Conservation (phyloP, 176 grass and related monocot genomes). For the Zoysia pacifica region DNA sequence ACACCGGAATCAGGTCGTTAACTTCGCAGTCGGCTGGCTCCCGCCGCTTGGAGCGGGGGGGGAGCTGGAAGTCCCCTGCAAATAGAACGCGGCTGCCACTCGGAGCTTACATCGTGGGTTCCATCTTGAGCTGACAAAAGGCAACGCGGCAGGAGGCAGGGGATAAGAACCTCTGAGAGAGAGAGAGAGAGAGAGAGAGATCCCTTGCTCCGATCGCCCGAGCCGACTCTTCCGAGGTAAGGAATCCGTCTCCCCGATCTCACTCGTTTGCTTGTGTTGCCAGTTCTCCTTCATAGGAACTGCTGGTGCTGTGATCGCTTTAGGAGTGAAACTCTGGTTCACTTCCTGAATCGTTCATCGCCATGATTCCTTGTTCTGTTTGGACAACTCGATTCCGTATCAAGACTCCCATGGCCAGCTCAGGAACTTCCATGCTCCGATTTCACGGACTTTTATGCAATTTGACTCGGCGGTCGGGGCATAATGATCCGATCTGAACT, state of each 20-base stretch:
- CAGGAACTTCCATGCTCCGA: background rate
- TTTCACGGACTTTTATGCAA: background rate
- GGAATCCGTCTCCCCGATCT: background rate
- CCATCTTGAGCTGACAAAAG: slow-evolving; percentile 1
- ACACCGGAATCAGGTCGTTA: too few species aligned
- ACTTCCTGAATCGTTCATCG: background rate
- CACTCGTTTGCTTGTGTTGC: slow-evolving; percentile 10
- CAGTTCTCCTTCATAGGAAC: background rate
- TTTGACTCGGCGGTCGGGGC: background rate
- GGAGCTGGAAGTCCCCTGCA: background rate
- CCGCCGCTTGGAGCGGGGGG: too few species aligned
- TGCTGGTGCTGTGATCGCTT: background rate
- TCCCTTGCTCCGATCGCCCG: background rate
- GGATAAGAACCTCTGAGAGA: background rate
- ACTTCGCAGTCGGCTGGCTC: background rate
- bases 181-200: background rate
- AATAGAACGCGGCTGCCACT: background rate
- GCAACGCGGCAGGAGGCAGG: background rate
- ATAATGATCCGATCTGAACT: slow-evolving; percentile 14
- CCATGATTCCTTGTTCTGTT: background rate
- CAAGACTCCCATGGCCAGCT: background rate
- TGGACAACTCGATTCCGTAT: background rate
- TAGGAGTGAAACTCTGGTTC: background rate
- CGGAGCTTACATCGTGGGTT: background rate
- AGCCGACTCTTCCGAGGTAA: slow-evolving; percentile 20